Conservation (phyloP, 371 early-diverging fungal genomes). For the Actinomucor elegans region DNA sequence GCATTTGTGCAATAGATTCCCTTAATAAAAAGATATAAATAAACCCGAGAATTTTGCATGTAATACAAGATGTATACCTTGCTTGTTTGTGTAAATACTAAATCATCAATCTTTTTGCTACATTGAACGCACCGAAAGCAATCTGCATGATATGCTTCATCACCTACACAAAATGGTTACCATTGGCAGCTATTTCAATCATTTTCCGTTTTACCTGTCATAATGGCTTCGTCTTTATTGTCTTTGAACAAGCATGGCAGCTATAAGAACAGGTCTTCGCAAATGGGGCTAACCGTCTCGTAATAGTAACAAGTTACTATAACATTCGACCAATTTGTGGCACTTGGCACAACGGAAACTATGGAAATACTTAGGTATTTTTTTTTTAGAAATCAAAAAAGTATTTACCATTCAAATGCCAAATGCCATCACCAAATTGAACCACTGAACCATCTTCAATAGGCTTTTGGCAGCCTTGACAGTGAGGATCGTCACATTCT, state of each 20-base stretch:
- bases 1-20: conserved; percentile 55
- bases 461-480: conserved; percentile 71
- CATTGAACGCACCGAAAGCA: conserved; percentile 84
- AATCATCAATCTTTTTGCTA: conserved; percentile 69
- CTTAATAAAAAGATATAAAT: conserved; percentile 15
- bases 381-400: not conserved
- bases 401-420: conserved; percentile 51
- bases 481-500: conserved; percentile 58
- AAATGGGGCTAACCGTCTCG: conserved; percentile 84
- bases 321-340: conserved; percentile 71
- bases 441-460: conserved; percentile 86
- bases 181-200: not conserved
- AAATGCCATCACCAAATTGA: conserved; percentile 83
- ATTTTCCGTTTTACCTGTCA: conserved; percentile 61
- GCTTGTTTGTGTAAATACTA: conserved; percentile 80
- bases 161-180: conserved; percentile 41
- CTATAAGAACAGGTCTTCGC: conserved; percentile 87
- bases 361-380: conserved; percentile 12
- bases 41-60: too few relatives aligned
- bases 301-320: conserved; percentile 76
- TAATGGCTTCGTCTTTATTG: conserved; percentile 89
- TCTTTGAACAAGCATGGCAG: conserved; percentile 77
- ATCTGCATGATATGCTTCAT: conserved; percentile 83
- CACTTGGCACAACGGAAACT: conserved; percentile 84
- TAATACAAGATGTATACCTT: conserved; percentile 42